Conservation (phyloP, 2,329 filamentous ascomycete species). For the Cercospora zeina region DNA sequence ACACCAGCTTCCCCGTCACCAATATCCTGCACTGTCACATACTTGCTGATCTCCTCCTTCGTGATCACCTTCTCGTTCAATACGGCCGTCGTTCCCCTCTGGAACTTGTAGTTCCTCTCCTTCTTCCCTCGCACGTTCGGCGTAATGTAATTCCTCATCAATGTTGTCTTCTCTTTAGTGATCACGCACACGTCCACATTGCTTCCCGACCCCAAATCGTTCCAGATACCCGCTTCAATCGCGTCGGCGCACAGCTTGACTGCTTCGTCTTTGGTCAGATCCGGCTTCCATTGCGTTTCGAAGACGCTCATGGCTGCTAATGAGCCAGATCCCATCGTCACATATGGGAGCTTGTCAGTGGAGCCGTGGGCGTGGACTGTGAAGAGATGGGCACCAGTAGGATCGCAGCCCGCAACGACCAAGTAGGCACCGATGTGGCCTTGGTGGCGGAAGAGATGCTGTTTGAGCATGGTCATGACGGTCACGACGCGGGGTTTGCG, state of each 20-base stretch:
- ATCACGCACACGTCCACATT: slow-evolving; percentile 98
- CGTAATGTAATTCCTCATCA: slow-evolving; percentile 89
- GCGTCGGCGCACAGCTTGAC: slow-evolving; percentile 79
- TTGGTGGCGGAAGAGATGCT: slow-evolving; percentile 98
- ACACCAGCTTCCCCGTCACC: slow-evolving; percentile 65
- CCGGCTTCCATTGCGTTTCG: slow-evolving; percentile 88
- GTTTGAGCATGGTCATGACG: slow-evolving; percentile 99
- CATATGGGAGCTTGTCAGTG: slow-evolving; percentile 98
- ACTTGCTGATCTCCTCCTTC: slow-evolving; percentile 90
- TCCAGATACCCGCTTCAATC: slow-evolving; percentile 96
- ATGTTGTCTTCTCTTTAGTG: slow-evolving; percentile 88
- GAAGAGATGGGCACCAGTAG: slow-evolving; percentile 91
- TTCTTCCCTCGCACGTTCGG: slow-evolving; percentile 91
- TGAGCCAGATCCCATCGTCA: slow-evolving; percentile 97
- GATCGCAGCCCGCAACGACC: slow-evolving; percentile 93
- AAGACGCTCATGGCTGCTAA: slow-evolving; percentile 98
- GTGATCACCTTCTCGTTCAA: slow-evolving; percentile 95
- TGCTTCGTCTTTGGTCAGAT: slow-evolving; percentile 76
- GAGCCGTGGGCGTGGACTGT: slow-evolving; percentile 98
- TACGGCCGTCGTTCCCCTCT: slow-evolving; percentile 88
- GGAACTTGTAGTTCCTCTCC: slow-evolving; percentile 89
- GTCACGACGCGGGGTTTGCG: slow-evolving; percentile 96
- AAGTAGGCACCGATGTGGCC: slow-evolving; percentile 97
- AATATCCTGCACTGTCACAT: slow-evolving; percentile 81
- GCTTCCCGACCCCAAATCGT: slow-evolving; percentile 93